Conservation (phyloP, 129 eudicot species). For the Escallonia herrerae region DNA sequence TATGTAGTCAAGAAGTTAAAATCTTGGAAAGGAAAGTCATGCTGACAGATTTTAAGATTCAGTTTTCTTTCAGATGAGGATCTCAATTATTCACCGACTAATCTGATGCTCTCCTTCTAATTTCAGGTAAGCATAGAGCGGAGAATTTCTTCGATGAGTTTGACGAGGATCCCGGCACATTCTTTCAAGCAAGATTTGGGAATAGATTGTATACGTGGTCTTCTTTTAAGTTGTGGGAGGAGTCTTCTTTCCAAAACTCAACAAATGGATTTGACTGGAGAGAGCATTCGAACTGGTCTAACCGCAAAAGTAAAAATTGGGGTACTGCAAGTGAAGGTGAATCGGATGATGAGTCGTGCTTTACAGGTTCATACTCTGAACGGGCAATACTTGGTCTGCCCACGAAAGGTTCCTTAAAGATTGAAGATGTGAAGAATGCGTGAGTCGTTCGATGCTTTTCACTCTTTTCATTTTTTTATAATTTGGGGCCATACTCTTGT, state of each 20-base stretch:
- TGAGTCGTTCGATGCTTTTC: conserved; percentile 29
- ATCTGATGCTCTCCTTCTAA: background rate
- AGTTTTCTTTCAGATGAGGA: too few relatives aligned
- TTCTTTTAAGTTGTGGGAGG: conserved; percentile 29
- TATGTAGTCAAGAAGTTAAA: too few relatives aligned
- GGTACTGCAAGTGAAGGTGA: conserved; percentile 39
- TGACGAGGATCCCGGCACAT: conserved; percentile 37
- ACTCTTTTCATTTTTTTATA: background rate
- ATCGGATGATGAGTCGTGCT: conserved; percentile 30
- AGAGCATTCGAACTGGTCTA: conserved; percentile 20
- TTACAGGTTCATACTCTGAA: conserved; percentile 50
- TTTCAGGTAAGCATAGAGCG: conserved; percentile 48
- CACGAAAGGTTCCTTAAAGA: conserved; percentile 55
- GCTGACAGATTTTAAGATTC: too few relatives aligned
- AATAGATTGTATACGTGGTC: conserved; percentile 51
- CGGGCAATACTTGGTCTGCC: conserved; percentile 75
- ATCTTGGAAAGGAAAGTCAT: too few relatives aligned
- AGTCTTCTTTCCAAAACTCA: conserved; percentile 32
- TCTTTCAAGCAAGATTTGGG: conserved; percentile 54
- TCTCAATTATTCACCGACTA: too few relatives aligned
- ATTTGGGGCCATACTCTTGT: background rate
- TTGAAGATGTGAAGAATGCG: conserved; percentile 89
- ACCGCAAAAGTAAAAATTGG: conserved; percentile 26
- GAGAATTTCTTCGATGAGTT: conserved; percentile 29
- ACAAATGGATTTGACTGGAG: conserved; percentile 57